Conservation (phyloP, 495 filamentous ascomycete species). For the Penicillium flavigenum region DNA sequence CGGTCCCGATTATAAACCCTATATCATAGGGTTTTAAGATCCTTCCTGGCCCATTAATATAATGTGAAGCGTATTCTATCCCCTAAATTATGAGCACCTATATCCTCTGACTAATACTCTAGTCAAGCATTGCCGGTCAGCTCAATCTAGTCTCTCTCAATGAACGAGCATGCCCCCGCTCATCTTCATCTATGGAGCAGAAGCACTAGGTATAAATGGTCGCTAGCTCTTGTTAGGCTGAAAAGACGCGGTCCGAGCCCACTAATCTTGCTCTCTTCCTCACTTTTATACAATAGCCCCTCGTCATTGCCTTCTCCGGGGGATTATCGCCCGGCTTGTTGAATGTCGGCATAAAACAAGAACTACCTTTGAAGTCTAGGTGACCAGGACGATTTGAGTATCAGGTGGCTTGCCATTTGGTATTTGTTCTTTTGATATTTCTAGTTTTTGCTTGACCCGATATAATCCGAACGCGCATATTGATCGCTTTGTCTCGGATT, state of each 20-base stretch:
- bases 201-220: constrained; percentile 18
- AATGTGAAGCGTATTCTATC: neutral
- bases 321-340: constrained; percentile 10
- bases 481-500: neutral
- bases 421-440: neutral
- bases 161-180: constrained; percentile 9
- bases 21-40: neutral
- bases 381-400: neutral
- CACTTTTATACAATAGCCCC: constrained; percentile 13
- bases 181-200: constrained; percentile 13
- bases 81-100: neutral
- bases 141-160: neutral
- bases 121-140: neutral
- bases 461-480: constrained; percentile 22
- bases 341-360: constrained; percentile 16
- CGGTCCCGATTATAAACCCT: constrained; percentile 7
- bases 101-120: neutral
- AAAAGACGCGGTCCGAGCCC: constrained; percentile 28
- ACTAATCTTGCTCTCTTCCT: constrained; percentile 10
- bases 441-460: constrained; percentile 10
- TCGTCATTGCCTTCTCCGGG: constrained; percentile 16
- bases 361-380: constrained; percentile 5
- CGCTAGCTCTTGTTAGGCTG: constrained; percentile 19
- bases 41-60: neutral
- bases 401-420: neutral